phyloP scores from a whole-genome alignment of 1,284 basidiomycete species.

The Wolfiporia cocos region DNA sequence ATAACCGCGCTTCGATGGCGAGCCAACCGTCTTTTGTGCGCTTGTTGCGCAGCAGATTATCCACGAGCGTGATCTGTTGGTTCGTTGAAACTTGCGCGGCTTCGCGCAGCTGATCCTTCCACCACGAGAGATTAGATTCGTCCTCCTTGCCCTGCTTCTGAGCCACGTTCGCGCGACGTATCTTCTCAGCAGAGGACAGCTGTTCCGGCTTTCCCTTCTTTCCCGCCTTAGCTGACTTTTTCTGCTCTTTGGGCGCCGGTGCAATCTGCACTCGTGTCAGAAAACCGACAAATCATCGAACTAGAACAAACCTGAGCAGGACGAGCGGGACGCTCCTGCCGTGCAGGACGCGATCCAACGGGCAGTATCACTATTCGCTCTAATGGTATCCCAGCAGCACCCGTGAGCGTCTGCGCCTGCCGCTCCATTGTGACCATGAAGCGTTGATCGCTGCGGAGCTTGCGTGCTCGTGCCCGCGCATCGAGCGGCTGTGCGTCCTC shows the following conservation, averaged over 20 bases:
- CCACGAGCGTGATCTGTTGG: slow-evolving; percentile 28
- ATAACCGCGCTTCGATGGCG: slow-evolving; percentile 45
- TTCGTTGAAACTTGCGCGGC: slow-evolving; percentile 26
- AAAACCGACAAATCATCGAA: not conserved
- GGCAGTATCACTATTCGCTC: slow-evolving; percentile 47
- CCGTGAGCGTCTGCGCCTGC: slow-evolving; percentile 57
- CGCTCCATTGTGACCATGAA: slow-evolving; percentile 51
- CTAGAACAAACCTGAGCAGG: no score
- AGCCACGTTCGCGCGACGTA: slow-evolving; percentile 37
- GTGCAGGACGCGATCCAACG: slow-evolving; percentile 16
- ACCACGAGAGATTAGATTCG: slow-evolving; percentile 37
- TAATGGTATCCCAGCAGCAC: slow-evolving; percentile 47
- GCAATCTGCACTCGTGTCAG: not conserved
- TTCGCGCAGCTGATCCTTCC: slow-evolving; percentile 36
- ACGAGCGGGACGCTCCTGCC: no score
- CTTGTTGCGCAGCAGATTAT: slow-evolving; percentile 37
- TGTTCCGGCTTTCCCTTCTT: slow-evolving; percentile 27
- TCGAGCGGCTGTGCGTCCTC: slow-evolving; percentile 26
- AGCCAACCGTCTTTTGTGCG: slow-evolving; percentile 35
- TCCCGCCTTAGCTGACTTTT: slow-evolving; percentile 9
- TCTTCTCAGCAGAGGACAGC: slow-evolving; percentile 32
- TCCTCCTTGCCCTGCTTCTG: slow-evolving; percentile 37
- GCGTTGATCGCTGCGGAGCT: slow-evolving; percentile 41
- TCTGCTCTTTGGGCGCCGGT: slow-evolving; percentile 2
- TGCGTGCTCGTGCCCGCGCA: slow-evolving; percentile 31